These are phyloP conservation scores for Salix purpurea DNA, from an alignment of 345 rosid genomes.

Conservation along the genomic window DNA sequence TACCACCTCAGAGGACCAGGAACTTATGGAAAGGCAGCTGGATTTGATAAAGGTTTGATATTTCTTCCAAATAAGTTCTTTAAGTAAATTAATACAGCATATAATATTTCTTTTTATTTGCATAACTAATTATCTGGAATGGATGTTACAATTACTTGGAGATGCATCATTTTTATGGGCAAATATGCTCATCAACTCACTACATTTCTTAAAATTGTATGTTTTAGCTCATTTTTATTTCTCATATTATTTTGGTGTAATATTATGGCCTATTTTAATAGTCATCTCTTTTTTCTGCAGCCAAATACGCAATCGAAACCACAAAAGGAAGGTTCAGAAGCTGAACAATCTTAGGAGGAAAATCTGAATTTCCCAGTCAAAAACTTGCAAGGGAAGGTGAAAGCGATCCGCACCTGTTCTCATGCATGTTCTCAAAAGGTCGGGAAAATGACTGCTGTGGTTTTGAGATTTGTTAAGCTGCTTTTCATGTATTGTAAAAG, in stretches of 20 bases:
- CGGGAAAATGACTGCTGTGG: slow-evolving; percentile 3
- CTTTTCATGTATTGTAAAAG: background rate
- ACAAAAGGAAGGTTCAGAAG: no score
- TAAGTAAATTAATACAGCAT: slow-evolving; percentile 2
- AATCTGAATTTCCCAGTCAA: no score
- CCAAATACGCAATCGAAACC: no score
- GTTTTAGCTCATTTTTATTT: no score
- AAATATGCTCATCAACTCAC: background rate
- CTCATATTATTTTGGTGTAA: no score
- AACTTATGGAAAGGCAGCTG: slow-evolving; percentile 84
- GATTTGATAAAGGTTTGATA: slow-evolving; percentile 87
- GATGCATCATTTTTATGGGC: background rate
- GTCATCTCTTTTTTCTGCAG: no score
- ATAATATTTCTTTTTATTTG: background rate
- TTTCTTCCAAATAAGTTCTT: slow-evolving; percentile 6
- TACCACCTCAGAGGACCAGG: slow-evolving; percentile 68
- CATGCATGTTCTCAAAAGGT: slow-evolving; percentile 79
- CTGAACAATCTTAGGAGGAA: no score
- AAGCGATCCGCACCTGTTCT: slow-evolving; percentile 18
- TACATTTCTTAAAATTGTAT: no score
- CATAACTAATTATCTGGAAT: background rate
- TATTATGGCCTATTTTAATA: no score
- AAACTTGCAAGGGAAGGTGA: no score
- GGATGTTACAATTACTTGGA: background rate
- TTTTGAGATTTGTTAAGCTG: slow-evolving; percentile 1